These are phyloP conservation scores for Arachis monticola DNA, from an alignment of 331 rosid genomes.

Conservation along the genomic window DNA sequence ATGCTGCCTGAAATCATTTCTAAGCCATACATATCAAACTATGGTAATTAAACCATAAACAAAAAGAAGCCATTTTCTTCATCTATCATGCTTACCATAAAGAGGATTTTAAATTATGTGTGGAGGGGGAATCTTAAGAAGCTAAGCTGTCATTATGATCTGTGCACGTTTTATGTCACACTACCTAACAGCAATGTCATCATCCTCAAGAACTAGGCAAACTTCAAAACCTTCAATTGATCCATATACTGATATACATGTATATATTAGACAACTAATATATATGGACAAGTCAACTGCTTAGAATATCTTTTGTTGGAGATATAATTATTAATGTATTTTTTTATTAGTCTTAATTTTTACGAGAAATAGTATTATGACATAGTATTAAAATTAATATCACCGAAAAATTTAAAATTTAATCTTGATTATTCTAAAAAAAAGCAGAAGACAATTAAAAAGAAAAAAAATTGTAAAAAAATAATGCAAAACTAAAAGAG, in stretches of 20 bases:
- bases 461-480: no score
- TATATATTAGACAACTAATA: no score
- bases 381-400: no score
- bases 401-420: no score
- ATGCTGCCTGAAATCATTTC: not conserved
- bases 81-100: not conserved
- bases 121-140: constrained; percentile 33
- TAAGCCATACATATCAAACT: not conserved
- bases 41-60: not conserved
- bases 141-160: constrained; percentile 37
- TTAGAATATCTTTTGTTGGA: not conserved
- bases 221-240: constrained; percentile 17
- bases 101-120: no score
- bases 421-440: no score
- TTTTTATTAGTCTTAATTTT: no score
- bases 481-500: no score
- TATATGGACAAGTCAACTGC: not conserved
- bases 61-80: not conserved
- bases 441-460: no score
- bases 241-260: not conserved
- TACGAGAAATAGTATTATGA: no score
- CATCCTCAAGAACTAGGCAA: constrained; percentile 1
- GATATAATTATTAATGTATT: no score
- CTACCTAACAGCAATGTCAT: constrained; percentile 46
- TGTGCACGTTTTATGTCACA: constrained; percentile 43